Percentiles rank a stretch among this genome's conserved stretches.
Conservation (phyloP, 345 rosid genomes). For the Aethionema arabicum region DNA sequence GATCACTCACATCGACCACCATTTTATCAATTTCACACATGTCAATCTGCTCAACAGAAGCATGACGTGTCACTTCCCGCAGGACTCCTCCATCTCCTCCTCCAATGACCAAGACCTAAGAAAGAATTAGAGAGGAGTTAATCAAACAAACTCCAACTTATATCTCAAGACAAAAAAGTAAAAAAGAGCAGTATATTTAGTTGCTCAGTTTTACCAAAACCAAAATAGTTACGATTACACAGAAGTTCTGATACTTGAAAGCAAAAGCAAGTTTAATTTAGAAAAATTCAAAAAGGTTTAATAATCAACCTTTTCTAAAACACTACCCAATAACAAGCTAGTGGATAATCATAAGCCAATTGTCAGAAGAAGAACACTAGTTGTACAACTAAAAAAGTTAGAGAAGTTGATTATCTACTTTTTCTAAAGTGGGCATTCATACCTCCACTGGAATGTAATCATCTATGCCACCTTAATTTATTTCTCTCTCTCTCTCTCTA, state of each 20-base stretch:
- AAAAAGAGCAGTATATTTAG: not conserved
- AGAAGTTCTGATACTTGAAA: not conserved
- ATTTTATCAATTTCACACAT: slow-evolving; percentile 84
- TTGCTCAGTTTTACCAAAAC: not conserved
- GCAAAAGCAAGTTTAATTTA: slow-evolving; percentile 4
- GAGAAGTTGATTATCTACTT: slow-evolving; percentile 19
- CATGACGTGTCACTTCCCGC: slow-evolving; percentile 66
- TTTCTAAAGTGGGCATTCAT: slow-evolving; percentile 29
- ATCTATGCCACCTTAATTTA: slow-evolving; percentile 15
- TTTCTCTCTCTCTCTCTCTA: too few relatives aligned
- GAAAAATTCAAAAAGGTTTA: too few relatives aligned
- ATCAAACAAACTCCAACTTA: not conserved
- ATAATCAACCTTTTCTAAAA: slow-evolving; percentile 15
- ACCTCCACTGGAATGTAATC: slow-evolving; percentile 30
- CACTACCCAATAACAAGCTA: not conserved
- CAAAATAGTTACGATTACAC: not conserved
- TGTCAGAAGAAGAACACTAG: slow-evolving; percentile 22
- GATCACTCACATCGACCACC: slow-evolving; percentile 88
- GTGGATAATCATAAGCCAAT: slow-evolving; percentile 16
- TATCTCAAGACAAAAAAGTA: not conserved
- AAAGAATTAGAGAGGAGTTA: slow-evolving; percentile 2
- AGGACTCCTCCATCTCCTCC: slow-evolving; percentile 94
- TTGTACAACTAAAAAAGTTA: slow-evolving; percentile 23
- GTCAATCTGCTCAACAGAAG: slow-evolving; percentile 58
- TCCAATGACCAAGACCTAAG: slow-evolving; percentile 72